Conservation (phyloP, 208 protist genomes). For the Leishmania braziliensis region DNA sequence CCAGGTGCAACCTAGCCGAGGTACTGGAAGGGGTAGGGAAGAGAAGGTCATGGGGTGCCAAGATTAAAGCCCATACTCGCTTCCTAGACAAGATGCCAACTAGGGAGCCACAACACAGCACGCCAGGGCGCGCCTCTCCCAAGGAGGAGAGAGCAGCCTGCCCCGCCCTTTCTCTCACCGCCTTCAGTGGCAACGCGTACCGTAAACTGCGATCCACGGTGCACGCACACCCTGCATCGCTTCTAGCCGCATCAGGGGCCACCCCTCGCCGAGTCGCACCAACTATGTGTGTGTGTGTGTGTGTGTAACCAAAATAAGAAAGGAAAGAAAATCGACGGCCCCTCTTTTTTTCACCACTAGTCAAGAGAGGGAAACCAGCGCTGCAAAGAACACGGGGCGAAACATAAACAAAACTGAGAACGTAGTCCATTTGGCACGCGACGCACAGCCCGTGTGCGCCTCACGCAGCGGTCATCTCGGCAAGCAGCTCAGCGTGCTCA, state of each 20-base stretch:
- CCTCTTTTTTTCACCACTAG: not conserved
- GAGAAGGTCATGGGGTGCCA: not conserved
- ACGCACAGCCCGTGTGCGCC: not conserved
- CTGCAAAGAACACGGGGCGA: not conserved
- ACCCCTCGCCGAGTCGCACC: not conserved
- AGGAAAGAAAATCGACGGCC: not conserved
- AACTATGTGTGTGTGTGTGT: not conserved
- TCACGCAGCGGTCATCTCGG: constrained; percentile 46
- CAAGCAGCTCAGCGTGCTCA: constrained; percentile 88
- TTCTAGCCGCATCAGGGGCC: not conserved
- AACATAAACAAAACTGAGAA: constrained; percentile 16
- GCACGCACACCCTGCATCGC: not conserved
- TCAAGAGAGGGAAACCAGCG: not conserved
- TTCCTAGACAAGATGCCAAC: not conserved
- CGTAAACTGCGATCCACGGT: not conserved
- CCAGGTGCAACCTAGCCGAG: not conserved
- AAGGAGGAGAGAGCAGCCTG: not conserved
- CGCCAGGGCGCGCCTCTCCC: not conserved
- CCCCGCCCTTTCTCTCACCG: not conserved
- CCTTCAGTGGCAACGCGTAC: not conserved
- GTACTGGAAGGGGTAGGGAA: not conserved
- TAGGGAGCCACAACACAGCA: not conserved
- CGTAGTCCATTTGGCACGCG: constrained; percentile 19
- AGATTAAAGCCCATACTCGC: not conserved
- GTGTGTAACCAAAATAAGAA: not conserved